Base-by-base conservation (phyloP, 202 grass and related monocot species). In the Sporobolus alterniflorus region DNA sequence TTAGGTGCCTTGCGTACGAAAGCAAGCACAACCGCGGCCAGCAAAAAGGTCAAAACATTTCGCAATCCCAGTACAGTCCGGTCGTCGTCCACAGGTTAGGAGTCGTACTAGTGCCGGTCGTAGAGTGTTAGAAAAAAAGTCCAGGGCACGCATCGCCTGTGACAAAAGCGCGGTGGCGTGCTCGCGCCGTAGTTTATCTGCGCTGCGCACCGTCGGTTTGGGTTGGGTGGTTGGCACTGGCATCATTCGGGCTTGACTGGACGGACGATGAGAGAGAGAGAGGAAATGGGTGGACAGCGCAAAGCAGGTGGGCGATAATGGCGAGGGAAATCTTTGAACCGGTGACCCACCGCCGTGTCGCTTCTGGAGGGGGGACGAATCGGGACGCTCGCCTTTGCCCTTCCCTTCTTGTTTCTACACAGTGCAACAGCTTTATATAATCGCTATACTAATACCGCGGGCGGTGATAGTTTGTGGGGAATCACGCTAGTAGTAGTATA, bases 221-320 rank as follows among this genome's bases (percentile, higher is more conserved):
- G 61, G 86, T 2, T 11, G 52, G 63, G 82, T 71, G 82, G 54
- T 71, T 21, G 56, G 66, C 73, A 88, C 65, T 21, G 56, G 66
- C 73, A 88, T 88, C 73, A 73, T 83, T 73, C 20, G 66, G 15
- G 46, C 44, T 56, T 64, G 64, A 83, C 55, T 57, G 79, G 36
- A 39, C 36, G 36, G 36, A 39, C 49, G 5, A 6, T 20, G 16
- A 50, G 14, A 21, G 48, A 20, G 12, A 14, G 46, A 51, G 32
- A 4, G 18, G 12, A 32, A 29, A 17, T 1, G 24, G 36, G 36
- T 5, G 36, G 36, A n/a, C 36, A 39, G 6, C 36, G 36, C 36
- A 39, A n/a, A n/a, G n/a, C n/a, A 26, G 15, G 11, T 39, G 36
- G 36, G 52, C 8, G 51, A 20, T 25, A 21, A 21, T 22, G 77